Percentiles rank a stretch among this genome's conserved stretches.
Conservation (phyloP, 352 stramenopile genomes). For the Blastocystis sp. region DNA sequence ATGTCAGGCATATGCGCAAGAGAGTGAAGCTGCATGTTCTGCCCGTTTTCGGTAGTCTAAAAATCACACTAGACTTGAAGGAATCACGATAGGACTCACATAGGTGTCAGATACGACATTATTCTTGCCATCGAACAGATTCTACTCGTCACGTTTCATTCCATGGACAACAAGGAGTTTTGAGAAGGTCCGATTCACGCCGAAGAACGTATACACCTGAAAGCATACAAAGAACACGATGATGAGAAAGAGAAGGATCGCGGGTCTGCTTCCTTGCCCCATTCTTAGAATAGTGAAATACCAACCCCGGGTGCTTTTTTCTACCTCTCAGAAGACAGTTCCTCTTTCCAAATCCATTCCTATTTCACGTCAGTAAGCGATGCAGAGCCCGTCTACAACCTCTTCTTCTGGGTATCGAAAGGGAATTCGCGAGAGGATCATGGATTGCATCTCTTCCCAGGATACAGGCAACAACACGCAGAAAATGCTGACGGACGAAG, state of each 20-base stretch:
- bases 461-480: background rate
- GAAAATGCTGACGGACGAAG: slow-evolving; percentile 15
- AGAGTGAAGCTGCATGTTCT: too few relatives aligned
- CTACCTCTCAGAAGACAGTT: background rate
- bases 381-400: background rate
- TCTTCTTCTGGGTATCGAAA: slow-evolving; percentile 1
- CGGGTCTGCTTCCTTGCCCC: background rate
- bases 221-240: background rate
- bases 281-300: background rate
- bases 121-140: background rate
- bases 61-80: too few relatives aligned
- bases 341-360: background rate
- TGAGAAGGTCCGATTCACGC: background rate
- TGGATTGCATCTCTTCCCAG: slow-evolving; percentile 57
- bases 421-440: slow-evolving; percentile 57
- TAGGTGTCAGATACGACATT: background rate
- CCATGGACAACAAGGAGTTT: background rate
- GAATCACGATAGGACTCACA: background rate
- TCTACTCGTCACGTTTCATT: background rate
- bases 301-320: background rate
- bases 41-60: too few relatives aligned
- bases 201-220: background rate
- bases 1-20: too few relatives aligned
- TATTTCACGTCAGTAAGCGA: background rate
- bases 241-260: background rate